phyloP scores from a whole-genome alignment of 352 stramenopile genomes.

The Sclerospora graminicola region DNA sequence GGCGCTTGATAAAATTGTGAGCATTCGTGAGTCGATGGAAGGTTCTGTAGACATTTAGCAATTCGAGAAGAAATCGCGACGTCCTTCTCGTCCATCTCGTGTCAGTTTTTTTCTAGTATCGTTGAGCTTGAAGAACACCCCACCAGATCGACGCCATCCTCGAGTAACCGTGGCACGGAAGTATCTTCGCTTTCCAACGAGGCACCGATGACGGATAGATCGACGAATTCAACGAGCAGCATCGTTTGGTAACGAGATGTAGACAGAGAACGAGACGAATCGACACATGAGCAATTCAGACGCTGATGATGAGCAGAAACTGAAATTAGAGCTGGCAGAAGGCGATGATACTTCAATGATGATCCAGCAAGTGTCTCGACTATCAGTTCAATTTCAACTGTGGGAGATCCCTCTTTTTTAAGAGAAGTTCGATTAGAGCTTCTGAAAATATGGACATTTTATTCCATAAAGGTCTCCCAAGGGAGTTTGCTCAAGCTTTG shows the following conservation, averaged over 20 bases:
- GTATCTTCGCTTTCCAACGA: slow-evolving; percentile 32
- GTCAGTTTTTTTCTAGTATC: slow-evolving; percentile 28
- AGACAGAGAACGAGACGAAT: slow-evolving; percentile 19
- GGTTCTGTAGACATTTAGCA: slow-evolving; percentile 70
- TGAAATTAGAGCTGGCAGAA: slow-evolving; percentile 10
- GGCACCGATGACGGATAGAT: slow-evolving; percentile 19
- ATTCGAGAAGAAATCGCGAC: slow-evolving; percentile 41
- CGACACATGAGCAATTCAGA: slow-evolving; percentile 11
- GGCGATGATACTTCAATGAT: slow-evolving; percentile 32
- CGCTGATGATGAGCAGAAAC: slow-evolving; percentile 6
- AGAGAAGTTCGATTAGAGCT: slow-evolving; percentile 64
- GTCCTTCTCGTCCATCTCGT: slow-evolving; percentile 15
- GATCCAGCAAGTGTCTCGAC: slow-evolving; percentile 4
- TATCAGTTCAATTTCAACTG: slow-evolving; percentile 29
- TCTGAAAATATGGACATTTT: slow-evolving; percentile 66
- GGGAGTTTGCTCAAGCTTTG: slow-evolving; percentile 68
- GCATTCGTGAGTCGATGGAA: slow-evolving; percentile 79
- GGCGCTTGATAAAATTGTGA: slow-evolving; percentile 75
- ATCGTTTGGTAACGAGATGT: slow-evolving; percentile 33
- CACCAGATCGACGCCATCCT: slow-evolving; percentile 15
- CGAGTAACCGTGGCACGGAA: slow-evolving; percentile 52
- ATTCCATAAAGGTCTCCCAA: slow-evolving; percentile 71
- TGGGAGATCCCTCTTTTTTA: slow-evolving; percentile 39
- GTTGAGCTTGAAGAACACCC: slow-evolving; percentile 17
- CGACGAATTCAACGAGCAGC: slow-evolving; percentile 36